A percentile compares a stretch with the other conserved stretches of the same genome.
These are phyloP conservation scores for Miscanthus lutarioriparius DNA, from an alignment of 176 grass and related monocot species.

Conservation along the genomic window DNA sequence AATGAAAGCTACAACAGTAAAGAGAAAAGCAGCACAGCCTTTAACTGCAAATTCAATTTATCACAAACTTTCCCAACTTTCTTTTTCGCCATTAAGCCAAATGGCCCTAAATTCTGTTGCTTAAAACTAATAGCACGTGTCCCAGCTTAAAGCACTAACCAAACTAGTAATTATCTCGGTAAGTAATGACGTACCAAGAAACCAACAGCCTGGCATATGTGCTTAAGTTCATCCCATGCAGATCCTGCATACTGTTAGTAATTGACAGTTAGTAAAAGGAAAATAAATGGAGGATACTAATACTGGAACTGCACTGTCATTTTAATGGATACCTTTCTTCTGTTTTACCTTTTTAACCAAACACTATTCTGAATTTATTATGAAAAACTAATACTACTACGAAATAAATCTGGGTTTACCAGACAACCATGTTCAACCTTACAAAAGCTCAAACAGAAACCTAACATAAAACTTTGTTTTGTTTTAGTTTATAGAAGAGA, in stretches of 20 bases:
- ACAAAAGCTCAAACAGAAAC: not conserved
- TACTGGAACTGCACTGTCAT: not conserved
- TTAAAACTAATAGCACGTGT: not conserved
- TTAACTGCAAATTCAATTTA: not conserved
- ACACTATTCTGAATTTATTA: not conserved
- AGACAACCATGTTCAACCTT: not conserved
- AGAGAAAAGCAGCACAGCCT: not conserved
- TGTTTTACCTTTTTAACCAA: not conserved
- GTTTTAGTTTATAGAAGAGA: not conserved
- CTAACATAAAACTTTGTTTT: not conserved
- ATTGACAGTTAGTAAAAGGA: conserved; percentile 32
- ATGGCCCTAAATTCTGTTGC: not conserved
- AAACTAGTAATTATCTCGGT: not conserved
- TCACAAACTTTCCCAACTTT: not conserved
- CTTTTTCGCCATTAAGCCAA: not conserved
- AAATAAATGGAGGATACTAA: not conserved
- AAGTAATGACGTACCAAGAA: conserved; percentile 71
- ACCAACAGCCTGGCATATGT: conserved; percentile 88
- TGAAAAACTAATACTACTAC: not conserved
- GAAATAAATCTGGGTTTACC: not conserved
- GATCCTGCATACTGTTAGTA: conserved; percentile 64
- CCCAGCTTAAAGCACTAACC: not conserved
- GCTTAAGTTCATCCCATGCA: conserved; percentile 83
- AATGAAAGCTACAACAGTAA: not conserved
- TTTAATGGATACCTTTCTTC: not conserved